Percentiles rank a stretch among this genome's conserved stretches.
Conservation (phyloP, 2,329 filamentous ascomycete genomes). For the Ophiostoma sp. region DNA sequence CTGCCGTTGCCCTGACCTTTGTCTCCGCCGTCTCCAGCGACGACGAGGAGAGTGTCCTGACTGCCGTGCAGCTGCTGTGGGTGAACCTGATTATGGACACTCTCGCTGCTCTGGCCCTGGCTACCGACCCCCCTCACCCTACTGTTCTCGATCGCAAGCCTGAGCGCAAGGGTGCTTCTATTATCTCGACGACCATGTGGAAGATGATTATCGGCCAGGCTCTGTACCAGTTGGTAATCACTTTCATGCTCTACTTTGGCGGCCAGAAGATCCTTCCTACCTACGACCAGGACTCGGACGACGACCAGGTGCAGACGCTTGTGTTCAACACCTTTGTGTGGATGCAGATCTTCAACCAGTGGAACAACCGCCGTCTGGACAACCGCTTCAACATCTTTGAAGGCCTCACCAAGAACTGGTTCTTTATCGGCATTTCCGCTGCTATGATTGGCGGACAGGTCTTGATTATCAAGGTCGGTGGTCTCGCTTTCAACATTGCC, state of each 20-base stretch:
- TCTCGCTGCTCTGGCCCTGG: conserved; percentile 80
- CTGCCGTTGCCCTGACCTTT: conserved; percentile 81
- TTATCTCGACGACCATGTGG: conserved; percentile 91
- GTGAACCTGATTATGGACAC: conserved; percentile 98
- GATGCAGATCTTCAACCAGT: conserved; percentile 99
- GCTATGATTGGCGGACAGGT: conserved; percentile 87
- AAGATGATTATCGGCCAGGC: conserved; percentile 97
- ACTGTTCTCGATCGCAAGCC: conserved; percentile 73
- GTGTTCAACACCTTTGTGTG: conserved; percentile 98
- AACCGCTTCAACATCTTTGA: conserved; percentile 96
- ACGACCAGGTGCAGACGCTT: conserved; percentile 62
- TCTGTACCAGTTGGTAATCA: conserved; percentile 76
- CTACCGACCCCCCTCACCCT: conserved; percentile 82
- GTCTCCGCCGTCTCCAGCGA: conserved; percentile 72
- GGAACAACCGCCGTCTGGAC: conserved; percentile 93
- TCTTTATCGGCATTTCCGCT: conserved; percentile 79
- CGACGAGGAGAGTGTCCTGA: conserved; percentile 69
- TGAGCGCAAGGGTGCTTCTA: conserved; percentile 51
- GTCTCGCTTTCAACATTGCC: conserved; percentile 70
- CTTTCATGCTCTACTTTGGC: conserved; percentile 70
- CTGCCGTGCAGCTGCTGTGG: conserved; percentile 88
- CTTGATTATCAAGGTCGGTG: conserved; percentile 84
- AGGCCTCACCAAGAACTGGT: conserved; percentile 75
- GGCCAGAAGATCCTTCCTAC: conserved; percentile 34
- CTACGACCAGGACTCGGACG: conserved; percentile 37